Conservation (phyloP, 805 yeast species). For the Sugiyamaella smithiae region DNA sequence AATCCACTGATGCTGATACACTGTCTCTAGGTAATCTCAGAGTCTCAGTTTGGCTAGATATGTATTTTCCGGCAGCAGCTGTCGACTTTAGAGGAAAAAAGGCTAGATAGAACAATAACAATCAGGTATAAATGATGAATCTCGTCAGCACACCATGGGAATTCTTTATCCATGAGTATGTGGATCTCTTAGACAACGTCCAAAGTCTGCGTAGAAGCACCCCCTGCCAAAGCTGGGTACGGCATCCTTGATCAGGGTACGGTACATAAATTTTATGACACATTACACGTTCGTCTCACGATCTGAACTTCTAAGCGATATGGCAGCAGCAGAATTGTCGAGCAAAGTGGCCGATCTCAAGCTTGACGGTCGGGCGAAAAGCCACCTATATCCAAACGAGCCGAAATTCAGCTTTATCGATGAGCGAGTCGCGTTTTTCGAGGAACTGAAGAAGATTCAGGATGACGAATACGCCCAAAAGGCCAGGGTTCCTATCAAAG, state of each 20-base stretch:
- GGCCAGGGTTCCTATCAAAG: conserved; percentile 61
- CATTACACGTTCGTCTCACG: background rate
- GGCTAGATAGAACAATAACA: too few relatives aligned
- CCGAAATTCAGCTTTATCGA: conserved; percentile 86
- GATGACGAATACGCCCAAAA: conserved; percentile 67
- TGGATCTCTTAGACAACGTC: too few relatives aligned
- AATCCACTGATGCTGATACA: too few relatives aligned
- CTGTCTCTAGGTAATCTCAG: too few relatives aligned
- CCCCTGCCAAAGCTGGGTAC: background rate
- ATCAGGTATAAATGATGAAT: too few relatives aligned
- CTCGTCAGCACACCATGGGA: too few relatives aligned
- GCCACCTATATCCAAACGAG: conserved; percentile 33
- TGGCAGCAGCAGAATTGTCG: conserved; percentile 3
- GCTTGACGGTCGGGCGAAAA: background rate
- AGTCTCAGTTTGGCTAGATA: too few relatives aligned
- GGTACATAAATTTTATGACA: conserved; percentile 1
- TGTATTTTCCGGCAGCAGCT: too few relatives aligned
- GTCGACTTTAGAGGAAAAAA: too few relatives aligned
- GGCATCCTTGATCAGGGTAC: too few relatives aligned
- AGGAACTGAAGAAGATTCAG: conserved; percentile 71
- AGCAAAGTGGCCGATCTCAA: background rate
- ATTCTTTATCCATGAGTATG: too few relatives aligned
- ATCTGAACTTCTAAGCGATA: background rate
- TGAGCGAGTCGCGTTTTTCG: conserved; percentile 74
- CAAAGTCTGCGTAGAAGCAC: too few relatives aligned